A percentile compares a stretch with the other conserved stretches of the same genome.
Evolutionary conservation across 768 basidiomycete species (phyloP).

Genomic region (Phaffia tasmanica): DNA sequence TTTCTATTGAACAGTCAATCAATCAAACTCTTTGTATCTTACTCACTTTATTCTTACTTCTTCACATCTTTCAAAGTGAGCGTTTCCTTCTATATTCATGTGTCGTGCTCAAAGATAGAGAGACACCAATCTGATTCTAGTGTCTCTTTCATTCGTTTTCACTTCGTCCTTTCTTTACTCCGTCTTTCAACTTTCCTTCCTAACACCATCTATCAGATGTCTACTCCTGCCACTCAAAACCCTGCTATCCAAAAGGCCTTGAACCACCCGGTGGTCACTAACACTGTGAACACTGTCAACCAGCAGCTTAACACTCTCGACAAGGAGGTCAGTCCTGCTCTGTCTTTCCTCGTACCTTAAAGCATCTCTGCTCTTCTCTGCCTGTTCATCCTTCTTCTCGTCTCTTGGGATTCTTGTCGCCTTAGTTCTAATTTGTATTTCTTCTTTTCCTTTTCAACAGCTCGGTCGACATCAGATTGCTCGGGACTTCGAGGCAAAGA

Average conservation of each 20-base stretch:
- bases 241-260: constrained; percentile 70
- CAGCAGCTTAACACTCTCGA: constrained; percentile 81
- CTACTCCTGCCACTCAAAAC: constrained; percentile 42
- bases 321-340: constrained; percentile 63
- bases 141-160: not conserved
- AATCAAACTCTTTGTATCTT: too few relatives aligned
- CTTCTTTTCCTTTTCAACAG: constrained; percentile 56
- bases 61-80: too few relatives aligned
- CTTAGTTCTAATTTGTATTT: not conserved
- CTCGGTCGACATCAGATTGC: constrained; percentile 47
- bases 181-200: not conserved
- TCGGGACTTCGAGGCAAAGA: constrained; percentile 66
- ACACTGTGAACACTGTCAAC: constrained; percentile 69
- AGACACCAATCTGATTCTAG: too few relatives aligned
- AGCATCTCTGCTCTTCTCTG: not conserved
- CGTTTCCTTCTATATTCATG: too few relatives aligned
- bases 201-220: not conserved
- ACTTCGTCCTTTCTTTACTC: too few relatives aligned
- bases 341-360: too few relatives aligned
- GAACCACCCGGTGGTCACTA: constrained; percentile 73
- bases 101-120: too few relatives aligned
- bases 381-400: not conserved
- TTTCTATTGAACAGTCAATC: too few relatives aligned
- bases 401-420: too few relatives aligned
- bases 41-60: too few relatives aligned